phyloP scores from a whole-genome alignment of 208 protist genomes.

The Trypanosoma rangeli region DNA sequence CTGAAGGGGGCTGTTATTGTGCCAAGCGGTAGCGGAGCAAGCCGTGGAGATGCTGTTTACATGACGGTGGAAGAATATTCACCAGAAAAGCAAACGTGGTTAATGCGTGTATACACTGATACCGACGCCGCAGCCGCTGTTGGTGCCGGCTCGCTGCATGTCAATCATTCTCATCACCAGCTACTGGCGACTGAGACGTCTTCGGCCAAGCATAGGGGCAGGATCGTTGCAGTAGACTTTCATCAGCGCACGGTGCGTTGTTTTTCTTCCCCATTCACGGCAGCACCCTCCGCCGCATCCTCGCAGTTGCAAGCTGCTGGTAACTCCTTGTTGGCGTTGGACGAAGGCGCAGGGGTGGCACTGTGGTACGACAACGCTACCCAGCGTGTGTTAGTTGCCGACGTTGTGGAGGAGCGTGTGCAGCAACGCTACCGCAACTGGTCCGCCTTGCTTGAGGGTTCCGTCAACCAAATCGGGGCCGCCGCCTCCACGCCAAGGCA shows the following conservation, averaged over 20 bases:
- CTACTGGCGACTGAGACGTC: conserved; percentile 3
- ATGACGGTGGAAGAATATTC: conserved; percentile 25
- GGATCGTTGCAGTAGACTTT: conserved; percentile 25
- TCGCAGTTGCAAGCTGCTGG: background rate
- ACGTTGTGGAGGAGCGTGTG: conserved; percentile 56
- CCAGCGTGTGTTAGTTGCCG: conserved; percentile 42
- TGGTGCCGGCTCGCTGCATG: conserved; percentile 1
- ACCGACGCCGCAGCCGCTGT: conserved; percentile 8
- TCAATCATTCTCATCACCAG: conserved; percentile 13
- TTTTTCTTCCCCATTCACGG: conserved; percentile 19
- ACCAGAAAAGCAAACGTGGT: conserved; percentile 15
- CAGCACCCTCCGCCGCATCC: conserved; percentile 6
- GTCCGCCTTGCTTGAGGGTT: conserved; percentile 53
- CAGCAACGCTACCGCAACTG: conserved; percentile 61
- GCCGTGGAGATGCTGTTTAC: conserved; percentile 14
- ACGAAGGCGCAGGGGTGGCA: conserved; percentile 24
- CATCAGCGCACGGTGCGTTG: conserved; percentile 28
- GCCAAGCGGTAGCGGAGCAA: background rate
- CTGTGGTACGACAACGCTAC: conserved; percentile 30
- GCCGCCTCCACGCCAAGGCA: conserved; percentile 28
- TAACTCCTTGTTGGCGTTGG: conserved; percentile 11
- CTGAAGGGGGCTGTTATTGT: conserved; percentile 30
- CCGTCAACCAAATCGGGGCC: conserved; percentile 35
- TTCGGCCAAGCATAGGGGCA: background rate
- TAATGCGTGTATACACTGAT: conserved; percentile 22